These are phyloP conservation scores for Cymbopogon citratus DNA, from an alignment of 176 grass and related monocot species.

Conservation along the genomic window DNA sequence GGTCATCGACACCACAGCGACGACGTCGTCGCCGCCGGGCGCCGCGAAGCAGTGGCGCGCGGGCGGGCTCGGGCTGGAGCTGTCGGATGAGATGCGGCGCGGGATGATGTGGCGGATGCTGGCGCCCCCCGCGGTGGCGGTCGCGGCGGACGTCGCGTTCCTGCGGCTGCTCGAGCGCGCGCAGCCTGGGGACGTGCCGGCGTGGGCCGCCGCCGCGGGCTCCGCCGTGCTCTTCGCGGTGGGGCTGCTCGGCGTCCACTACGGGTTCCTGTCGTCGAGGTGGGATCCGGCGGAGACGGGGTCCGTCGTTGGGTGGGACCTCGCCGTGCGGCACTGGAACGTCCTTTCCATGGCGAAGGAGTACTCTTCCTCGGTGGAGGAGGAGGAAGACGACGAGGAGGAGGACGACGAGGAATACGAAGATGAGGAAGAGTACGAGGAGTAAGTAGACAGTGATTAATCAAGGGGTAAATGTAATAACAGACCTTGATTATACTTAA, in stretches of 20 bases:
- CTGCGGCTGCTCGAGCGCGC: constrained; percentile 27
- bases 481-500: constrained; percentile 17
- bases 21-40: neutral
- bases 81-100: constrained; percentile 41
- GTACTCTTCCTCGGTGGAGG: neutral
- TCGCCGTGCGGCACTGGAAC: constrained; percentile 32
- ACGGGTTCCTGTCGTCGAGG: constrained; percentile 49
- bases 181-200: neutral
- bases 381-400: neutral
- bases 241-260: constrained; percentile 34
- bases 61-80: constrained; percentile 9
- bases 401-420: neutral
- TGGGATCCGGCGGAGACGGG: constrained; percentile 28
- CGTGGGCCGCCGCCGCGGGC: constrained; percentile 19
- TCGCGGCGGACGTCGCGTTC: constrained; percentile 28
- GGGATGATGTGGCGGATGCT: constrained; percentile 49
- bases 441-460: constrained; percentile 22
- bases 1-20: neutral
- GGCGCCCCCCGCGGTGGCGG: constrained; percentile 9
- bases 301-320: constrained; percentile 38
- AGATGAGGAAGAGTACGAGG: neutral
- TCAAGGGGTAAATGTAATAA: neutral
- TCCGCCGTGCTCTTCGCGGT: constrained; percentile 26
- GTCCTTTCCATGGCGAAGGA: constrained; percentile 9
- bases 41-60: neutral